These are phyloP conservation scores for Leccinellum albellum DNA, from an alignment of 768 basidiomycete species.

Conservation along the genomic window DNA sequence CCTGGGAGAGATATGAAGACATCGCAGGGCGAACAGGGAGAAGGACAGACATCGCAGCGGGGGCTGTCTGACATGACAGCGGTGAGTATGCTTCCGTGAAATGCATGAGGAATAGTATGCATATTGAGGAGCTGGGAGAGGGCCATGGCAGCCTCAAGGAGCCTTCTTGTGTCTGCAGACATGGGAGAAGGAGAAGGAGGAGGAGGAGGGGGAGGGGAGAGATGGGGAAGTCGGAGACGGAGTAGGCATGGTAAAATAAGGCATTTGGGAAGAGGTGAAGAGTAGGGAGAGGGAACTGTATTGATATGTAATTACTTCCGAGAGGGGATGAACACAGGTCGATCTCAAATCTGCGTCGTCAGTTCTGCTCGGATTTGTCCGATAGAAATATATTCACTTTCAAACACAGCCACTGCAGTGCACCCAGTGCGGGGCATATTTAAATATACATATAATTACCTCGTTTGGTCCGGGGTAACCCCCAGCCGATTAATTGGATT, in stretches of 20 bases:
- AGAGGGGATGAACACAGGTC: slow-evolving; percentile 38
- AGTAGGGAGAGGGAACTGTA: slow-evolving; percentile 35
- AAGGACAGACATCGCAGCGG: slow-evolving; percentile 58
- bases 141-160: slow-evolving; percentile 72
- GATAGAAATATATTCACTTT: slow-evolving; percentile 12
- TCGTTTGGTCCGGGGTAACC: slow-evolving; percentile 18
- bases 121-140: slow-evolving; percentile 63
- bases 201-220: slow-evolving; percentile 24
- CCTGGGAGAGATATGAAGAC: slow-evolving; percentile 42
- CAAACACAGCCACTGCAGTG: not conserved
- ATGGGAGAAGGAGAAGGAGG: slow-evolving; percentile 33
- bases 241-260: slow-evolving; percentile 49
- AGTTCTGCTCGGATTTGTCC: slow-evolving; percentile 24
- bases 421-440: slow-evolving; percentile 12
- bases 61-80: slow-evolving; percentile 65
- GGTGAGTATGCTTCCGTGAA: slow-evolving; percentile 71
- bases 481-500: slow-evolving; percentile 6
- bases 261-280: slow-evolving; percentile 36
- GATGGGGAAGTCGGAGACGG: slow-evolving; percentile 23
- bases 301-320: slow-evolving; percentile 52
- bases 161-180: slow-evolving; percentile 64
- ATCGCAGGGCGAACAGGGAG: not conserved
- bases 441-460: not conserved
- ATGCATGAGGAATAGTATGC: slow-evolving; percentile 69
- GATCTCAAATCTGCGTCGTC: slow-evolving; percentile 33